phyloP scores from a whole-genome alignment of 1,284 basidiomycete species.

The Phellopilus nigrolimitatus region DNA sequence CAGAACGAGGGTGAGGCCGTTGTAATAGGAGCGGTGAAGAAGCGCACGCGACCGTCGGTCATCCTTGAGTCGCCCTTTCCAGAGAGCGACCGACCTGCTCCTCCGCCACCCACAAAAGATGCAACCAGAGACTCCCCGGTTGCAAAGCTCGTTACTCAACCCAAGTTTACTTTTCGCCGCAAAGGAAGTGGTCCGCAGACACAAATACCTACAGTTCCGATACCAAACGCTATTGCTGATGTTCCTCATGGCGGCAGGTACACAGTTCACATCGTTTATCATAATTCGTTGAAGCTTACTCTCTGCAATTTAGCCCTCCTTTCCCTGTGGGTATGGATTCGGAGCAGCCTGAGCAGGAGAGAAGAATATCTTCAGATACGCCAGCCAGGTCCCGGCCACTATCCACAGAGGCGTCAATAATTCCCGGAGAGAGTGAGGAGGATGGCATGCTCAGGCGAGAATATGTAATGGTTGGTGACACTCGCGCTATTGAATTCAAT shows the following conservation, averaged over 20 bases:
- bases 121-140: constrained; percentile 2
- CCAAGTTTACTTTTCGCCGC: constrained; percentile 14
- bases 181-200: neutral
- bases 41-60: neutral
- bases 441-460: constrained; percentile 69
- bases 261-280: neutral
- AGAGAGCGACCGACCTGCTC: constrained; percentile 12
- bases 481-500: constrained; percentile 70
- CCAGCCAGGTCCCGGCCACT: constrained; percentile 31
- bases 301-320: constrained; percentile 13
- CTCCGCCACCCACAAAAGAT: constrained; percentile 6
- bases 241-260: constrained; percentile 18
- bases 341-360: constrained; percentile 13
- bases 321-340: constrained; percentile 13
- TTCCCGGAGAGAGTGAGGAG: constrained; percentile 79
- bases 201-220: neutral
- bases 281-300: neutral
- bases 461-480: constrained; percentile 76
- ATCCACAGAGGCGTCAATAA: constrained; percentile 61
- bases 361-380: constrained; percentile 7
- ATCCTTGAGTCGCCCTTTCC: constrained; percentile 14
- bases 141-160: neutral
- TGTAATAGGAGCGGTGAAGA: constrained; percentile 12
- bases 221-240: constrained; percentile 15
- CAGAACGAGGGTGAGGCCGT: constrained; percentile 8